phyloP scores from a whole-genome alignment of 2,329 filamentous ascomycete species.

The Colletotrichum sp. region DNA sequence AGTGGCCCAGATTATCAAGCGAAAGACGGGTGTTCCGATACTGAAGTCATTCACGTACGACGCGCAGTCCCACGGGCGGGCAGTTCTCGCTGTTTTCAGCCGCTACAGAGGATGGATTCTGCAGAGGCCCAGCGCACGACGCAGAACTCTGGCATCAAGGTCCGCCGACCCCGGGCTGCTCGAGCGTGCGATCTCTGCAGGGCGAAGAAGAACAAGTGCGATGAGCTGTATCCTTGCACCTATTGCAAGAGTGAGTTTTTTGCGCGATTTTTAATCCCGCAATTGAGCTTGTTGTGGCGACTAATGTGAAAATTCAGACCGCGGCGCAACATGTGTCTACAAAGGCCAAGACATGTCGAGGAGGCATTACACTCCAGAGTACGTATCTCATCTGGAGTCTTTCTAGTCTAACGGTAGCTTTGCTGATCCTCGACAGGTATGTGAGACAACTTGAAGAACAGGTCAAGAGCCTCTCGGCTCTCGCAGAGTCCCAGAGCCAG shows the following conservation, averaged over 20 bases:
- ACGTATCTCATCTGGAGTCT: not conserved
- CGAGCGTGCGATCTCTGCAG: constrained; percentile 15
- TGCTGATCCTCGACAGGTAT: constrained; percentile 19
- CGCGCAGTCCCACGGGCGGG: not conserved
- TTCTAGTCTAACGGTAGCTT: not conserved
- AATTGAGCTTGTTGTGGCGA: not conserved
- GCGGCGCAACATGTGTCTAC: constrained; percentile 31
- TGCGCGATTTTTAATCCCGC: not conserved
- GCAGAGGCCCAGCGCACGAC: constrained; percentile 11
- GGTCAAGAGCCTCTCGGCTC: constrained; percentile 24
- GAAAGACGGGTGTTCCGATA: not conserved
- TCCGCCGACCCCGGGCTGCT: constrained; percentile 15
- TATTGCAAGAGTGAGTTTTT: constrained; percentile 44
- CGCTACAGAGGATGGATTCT: not conserved
- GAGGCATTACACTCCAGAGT: constrained; percentile 27
- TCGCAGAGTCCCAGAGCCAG: not conserved
- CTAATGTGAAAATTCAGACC: constrained; percentile 8
- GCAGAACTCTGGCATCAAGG: constrained; percentile 21
- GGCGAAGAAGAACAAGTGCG: constrained; percentile 18
- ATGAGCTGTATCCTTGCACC: constrained; percentile 33
- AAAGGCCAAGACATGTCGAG: constrained; percentile 27
- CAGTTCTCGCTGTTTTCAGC: not conserved
- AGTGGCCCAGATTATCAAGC: not conserved
- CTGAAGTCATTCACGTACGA: not conserved
- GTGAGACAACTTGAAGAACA: constrained; percentile 27